Evolutionary conservation across 768 basidiomycete species (phyloP), one percentile per base, ranked within the genome.

Genomic region (Russula foetens): DNA sequence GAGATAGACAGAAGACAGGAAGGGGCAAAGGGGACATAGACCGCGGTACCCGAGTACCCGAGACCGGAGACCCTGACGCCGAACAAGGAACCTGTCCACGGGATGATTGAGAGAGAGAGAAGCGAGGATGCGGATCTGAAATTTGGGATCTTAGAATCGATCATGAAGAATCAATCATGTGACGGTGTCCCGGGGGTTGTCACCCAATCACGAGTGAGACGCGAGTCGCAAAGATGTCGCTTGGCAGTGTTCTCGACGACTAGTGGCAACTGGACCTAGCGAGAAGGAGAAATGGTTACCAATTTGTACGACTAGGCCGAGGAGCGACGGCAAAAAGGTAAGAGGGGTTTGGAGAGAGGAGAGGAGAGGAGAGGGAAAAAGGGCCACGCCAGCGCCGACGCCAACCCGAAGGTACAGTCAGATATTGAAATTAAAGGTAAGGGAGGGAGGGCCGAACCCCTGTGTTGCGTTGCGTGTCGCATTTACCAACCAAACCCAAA

Each of bases 91-190:
- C 31, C 31, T 33, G 31, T 33, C 31, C 31, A 33, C 31, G 31
- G 35, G 9, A 35, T 35, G 9, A 11, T 7, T 35, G 35, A 35
- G 35, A 11, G 4, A 11, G 3, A 19, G 48, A 55, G 62, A 59
- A 59, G 51, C 43, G 26, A 38, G 14, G 46, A 35, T 35, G 41
- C 58, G 59, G 57, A 35, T 35, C 35, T 35, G 35, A 24, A 39
- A 47, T 50, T 49, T n/a, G n/a, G 43, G 64, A 63, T 64, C 63
- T 56, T n/a, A 0, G 21, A 53, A 43, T 17, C 63, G 63, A 64
- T 64, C 63, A 56, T 56, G 63, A 62, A 62, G 61, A 53, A 62
- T 52, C 56, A 53, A 62, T 62, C 61, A 62, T 62, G 61, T 62
- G 61, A 62, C 61, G 61, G 56, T 62, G 58, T 29, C 61, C 61